A percentile compares a stretch with the other conserved stretches of the same genome.
phyloP scores from a whole-genome alignment of 2,329 filamentous ascomycete genomes.

The Beauveria sp. region DNA sequence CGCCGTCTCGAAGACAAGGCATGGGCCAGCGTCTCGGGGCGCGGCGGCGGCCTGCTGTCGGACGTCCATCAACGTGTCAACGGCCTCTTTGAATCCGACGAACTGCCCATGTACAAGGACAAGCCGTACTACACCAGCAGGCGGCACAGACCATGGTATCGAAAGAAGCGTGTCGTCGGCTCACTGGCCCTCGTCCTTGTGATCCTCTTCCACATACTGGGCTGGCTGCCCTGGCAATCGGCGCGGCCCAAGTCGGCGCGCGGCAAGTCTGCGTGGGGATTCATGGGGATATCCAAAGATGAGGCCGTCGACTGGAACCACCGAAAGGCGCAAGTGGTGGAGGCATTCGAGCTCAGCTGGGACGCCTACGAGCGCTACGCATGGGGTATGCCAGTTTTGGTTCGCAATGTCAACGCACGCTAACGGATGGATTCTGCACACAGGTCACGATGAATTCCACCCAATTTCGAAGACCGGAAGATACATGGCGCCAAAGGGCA shows the following conservation, averaged over 20 bases:
- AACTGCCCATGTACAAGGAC: slow-evolving; percentile 95
- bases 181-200: slow-evolving; percentile 47
- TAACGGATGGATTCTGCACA: neutral
- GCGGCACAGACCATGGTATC: slow-evolving; percentile 50
- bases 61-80: slow-evolving; percentile 56
- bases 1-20: slow-evolving; percentile 57
- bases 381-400: slow-evolving; percentile 59
- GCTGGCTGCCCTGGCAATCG: slow-evolving; percentile 42
- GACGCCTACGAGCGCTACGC: slow-evolving; percentile 86
- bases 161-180: slow-evolving; percentile 55
- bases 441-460: slow-evolving; percentile 78
- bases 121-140: slow-evolving; percentile 73
- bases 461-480: slow-evolving; percentile 71
- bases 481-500: slow-evolving; percentile 79
- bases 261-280: slow-evolving; percentile 44
- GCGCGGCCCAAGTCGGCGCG: slow-evolving; percentile 27
- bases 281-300: slow-evolving; percentile 45
- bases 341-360: slow-evolving; percentile 89
- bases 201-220: slow-evolving; percentile 61
- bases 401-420: neutral
- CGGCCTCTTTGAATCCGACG: slow-evolving; percentile 50
- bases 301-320: slow-evolving; percentile 62
- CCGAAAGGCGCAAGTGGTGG: slow-evolving; percentile 72
- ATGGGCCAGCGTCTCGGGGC: slow-evolving; percentile 46
- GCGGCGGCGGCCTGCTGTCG: slow-evolving; percentile 33